Evolutionary conservation across 345 rosid species (phyloP).

Genomic region (Sonneratia caseolaris): DNA sequence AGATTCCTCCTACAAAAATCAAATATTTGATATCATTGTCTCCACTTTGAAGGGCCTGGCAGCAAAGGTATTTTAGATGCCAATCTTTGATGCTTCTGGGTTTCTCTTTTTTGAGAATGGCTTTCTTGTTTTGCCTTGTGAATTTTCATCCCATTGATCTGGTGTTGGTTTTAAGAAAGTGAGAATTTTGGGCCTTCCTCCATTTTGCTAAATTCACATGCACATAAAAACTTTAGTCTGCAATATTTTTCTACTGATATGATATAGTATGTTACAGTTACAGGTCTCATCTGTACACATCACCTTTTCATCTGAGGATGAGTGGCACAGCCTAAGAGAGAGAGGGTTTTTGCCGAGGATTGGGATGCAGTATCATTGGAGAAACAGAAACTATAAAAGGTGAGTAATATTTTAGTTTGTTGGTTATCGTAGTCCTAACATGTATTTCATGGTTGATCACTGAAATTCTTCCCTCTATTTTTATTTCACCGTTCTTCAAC

Average conservation of each 20-base stretch:
- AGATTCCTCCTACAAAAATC: slow-evolving; percentile 45
- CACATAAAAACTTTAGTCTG: background rate
- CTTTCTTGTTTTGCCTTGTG: background rate
- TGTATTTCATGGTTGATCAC: background rate
- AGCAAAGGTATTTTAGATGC: slow-evolving; percentile 39
- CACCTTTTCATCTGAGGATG: slow-evolving; percentile 71
- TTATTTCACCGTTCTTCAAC: background rate
- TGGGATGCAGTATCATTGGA: slow-evolving; percentile 98
- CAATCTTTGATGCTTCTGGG: background rate
- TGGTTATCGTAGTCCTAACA: background rate
- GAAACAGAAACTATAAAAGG: slow-evolving; percentile 70
- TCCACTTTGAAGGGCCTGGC: slow-evolving; percentile 57
- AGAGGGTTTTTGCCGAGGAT: slow-evolving; percentile 75
- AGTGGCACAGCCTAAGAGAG: slow-evolving; percentile 58
- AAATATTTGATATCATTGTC: slow-evolving; percentile 58
- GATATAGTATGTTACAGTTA: slow-evolving; percentile 33
- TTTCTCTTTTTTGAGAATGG: background rate
- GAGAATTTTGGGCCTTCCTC: background rate
- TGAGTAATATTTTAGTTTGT: slow-evolving; percentile 15
- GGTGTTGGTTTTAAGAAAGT: background rate
- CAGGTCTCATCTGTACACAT: slow-evolving; percentile 78
- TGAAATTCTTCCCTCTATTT: background rate
- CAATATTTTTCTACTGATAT: slow-evolving; percentile 5
- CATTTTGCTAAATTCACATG: background rate
- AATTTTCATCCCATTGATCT: slow-evolving; percentile 1